Percentiles rank a stretch among this genome's conserved stretches.
These are phyloP conservation scores for Prunus yedoensis DNA, from an alignment of 331 rosid species.

Conservation along the genomic window DNA sequence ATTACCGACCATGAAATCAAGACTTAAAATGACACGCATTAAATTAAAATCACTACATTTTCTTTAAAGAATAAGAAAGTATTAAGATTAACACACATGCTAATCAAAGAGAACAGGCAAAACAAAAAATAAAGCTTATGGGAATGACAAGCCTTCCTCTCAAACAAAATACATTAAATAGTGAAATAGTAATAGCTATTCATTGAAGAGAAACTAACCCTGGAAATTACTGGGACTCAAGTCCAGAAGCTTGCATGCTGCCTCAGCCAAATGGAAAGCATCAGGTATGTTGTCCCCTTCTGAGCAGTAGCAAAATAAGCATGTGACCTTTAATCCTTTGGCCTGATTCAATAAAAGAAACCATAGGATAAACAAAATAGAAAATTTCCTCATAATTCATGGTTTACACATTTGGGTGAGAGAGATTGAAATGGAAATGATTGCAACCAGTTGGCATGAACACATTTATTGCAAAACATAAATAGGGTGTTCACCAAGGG, in stretches of 20 bases:
- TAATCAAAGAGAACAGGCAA: not conserved
- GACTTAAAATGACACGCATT: not conserved
- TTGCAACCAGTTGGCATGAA: not conserved
- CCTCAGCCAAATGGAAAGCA: constrained; percentile 81
- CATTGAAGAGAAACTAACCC: constrained; percentile 37
- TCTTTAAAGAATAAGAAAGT: not conserved
- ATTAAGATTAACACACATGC: not conserved
- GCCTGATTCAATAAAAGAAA: constrained; percentile 48
- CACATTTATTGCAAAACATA: not conserved
- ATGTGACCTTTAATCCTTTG: constrained; percentile 83
- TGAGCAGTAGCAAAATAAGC: constrained; percentile 86
- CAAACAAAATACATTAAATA: not conserved
- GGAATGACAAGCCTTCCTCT: not conserved
- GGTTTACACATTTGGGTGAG: not conserved
- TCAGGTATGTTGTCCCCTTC: constrained; percentile 92
- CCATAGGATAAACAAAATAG: not conserved
- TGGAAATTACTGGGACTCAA: constrained; percentile 34
- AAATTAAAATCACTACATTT: not conserved
- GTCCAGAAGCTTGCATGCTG: constrained; percentile 57
- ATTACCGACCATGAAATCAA: not conserved
- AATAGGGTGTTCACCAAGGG: too few species aligned
- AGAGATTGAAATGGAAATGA: not conserved
- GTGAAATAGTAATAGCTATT: not conserved
- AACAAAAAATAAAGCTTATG: not conserved
- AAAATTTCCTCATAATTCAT: not conserved